A percentile compares a stretch with the other conserved stretches of the same genome.
phyloP scores from a whole-genome alignment of 2,329 filamentous ascomycete genomes.

The Thielaviopsis populi region DNA sequence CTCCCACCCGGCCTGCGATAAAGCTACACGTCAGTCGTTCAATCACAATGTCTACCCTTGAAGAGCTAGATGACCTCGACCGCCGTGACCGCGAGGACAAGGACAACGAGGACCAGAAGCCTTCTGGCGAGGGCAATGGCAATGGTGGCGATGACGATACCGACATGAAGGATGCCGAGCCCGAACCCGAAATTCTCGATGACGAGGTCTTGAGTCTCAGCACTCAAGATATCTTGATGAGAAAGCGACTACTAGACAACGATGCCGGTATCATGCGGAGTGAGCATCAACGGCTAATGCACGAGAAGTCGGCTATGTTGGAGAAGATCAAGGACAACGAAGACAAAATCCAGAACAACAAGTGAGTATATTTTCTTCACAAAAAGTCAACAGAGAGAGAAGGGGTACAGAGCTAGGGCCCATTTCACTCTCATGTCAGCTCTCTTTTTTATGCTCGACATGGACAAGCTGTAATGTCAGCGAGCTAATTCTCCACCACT shows the following conservation, averaged over 20 bases:
- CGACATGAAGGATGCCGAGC: conserved; percentile 78
- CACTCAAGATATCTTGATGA: conserved; percentile 86
- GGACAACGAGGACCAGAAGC: conserved; percentile 25
- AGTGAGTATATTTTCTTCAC: conserved; percentile 38
- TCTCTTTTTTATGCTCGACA: no score
- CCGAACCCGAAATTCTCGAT: conserved; percentile 72
- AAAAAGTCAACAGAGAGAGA: no score
- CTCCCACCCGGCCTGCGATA: not conserved
- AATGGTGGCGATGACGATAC: conserved; percentile 54
- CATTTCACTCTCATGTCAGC: not conserved
- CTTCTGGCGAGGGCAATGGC: conserved; percentile 22
- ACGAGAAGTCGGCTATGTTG: conserved; percentile 90
- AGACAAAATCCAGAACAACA: conserved; percentile 98
- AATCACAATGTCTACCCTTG: conserved; percentile 62
- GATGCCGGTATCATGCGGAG: conserved; percentile 98
- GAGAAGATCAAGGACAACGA: conserved; percentile 99
- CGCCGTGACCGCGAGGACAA: conserved; percentile 53
- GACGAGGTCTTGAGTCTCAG: conserved; percentile 84
- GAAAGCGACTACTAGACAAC: conserved; percentile 86
- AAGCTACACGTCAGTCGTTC: conserved; percentile 22
- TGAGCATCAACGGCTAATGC: conserved; percentile 82
- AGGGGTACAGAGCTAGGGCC: not conserved
- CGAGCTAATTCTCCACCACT: conserved; percentile 9
- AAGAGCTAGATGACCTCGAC: conserved; percentile 83
- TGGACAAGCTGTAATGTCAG: not conserved